Conservation (phyloP, 108 stramenopile species). For the Cyclotella atomus region DNA sequence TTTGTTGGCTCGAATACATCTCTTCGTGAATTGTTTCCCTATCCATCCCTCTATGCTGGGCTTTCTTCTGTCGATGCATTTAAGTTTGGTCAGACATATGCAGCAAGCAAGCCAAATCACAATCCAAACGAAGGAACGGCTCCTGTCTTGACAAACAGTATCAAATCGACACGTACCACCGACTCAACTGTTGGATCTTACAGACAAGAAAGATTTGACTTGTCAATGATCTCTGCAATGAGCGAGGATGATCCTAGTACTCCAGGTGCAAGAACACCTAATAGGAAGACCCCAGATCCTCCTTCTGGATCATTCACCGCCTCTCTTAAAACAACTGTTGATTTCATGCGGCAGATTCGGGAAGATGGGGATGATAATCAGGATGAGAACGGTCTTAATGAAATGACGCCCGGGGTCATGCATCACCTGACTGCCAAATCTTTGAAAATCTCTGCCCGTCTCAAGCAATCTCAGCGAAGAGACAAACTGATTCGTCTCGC, state of each 20-base stretch:
- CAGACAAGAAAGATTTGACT: slow-evolving; percentile 38
- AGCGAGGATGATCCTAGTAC: slow-evolving; percentile 5
- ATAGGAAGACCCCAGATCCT: neutral
- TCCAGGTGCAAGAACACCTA: neutral
- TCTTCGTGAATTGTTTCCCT: slow-evolving; percentile 69
- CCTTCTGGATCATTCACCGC: slow-evolving; percentile 8
- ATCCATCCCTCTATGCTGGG: slow-evolving; percentile 77
- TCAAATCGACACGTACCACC: neutral
- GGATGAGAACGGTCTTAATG: neutral
- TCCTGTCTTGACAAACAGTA: neutral
- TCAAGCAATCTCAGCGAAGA: slow-evolving; percentile 37
- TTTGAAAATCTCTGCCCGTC: slow-evolving; percentile 23
- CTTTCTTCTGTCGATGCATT: slow-evolving; percentile 56
- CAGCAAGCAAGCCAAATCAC: slow-evolving; percentile 13
- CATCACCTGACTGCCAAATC: slow-evolving; percentile 29
- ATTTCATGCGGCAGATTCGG: slow-evolving; percentile 21
- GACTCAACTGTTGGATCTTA: slow-evolving; percentile 27
- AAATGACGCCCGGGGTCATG: slow-evolving; percentile 15
- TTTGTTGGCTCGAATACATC: slow-evolving; percentile 49
- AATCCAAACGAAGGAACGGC: slow-evolving; percentile 9
- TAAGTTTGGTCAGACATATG: slow-evolving; percentile 49
- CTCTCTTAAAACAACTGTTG: slow-evolving; percentile 32
- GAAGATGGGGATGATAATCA: slow-evolving; percentile 15
- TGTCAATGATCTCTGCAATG: slow-evolving; percentile 17
- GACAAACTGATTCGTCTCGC: slow-evolving; percentile 57